A percentile compares a stretch with the other conserved stretches of the same genome.
Evolutionary conservation across 352 stramenopile species (phyloP).

Genomic region (Pythium diclinum): DNA sequence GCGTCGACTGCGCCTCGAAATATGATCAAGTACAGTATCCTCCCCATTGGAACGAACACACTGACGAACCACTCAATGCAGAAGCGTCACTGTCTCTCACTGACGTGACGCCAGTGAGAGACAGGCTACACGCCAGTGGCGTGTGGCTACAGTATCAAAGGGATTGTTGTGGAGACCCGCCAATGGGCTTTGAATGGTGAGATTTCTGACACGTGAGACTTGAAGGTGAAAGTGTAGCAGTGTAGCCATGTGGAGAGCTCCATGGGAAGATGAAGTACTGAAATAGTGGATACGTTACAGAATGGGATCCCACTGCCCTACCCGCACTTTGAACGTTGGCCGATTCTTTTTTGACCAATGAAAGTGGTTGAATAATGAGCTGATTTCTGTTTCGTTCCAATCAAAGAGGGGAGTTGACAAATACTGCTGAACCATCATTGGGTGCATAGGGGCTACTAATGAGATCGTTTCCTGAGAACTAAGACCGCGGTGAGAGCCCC

Average conservation of each 20-base stretch:
- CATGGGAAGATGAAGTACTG: not conserved
- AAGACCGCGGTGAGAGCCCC: not conserved
- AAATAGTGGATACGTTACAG: not conserved
- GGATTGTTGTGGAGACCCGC: too few species aligned
- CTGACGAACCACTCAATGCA: too few species aligned
- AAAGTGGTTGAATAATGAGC: not conserved
- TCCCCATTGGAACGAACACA: too few species aligned
- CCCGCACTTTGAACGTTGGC: not conserved
- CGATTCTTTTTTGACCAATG: not conserved
- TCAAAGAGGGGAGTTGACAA: not conserved
- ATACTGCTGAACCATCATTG: not conserved
- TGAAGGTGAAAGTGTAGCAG: not conserved
- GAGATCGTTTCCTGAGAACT: constrained; percentile 3
- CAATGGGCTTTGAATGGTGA: not conserved
- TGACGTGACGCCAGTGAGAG: too few species aligned
- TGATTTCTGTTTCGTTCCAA: not conserved
- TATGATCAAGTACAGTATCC: too few species aligned
- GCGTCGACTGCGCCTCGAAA: too few species aligned
- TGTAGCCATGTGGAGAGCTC: not conserved
- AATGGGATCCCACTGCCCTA: constrained; percentile 3
- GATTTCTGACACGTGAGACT: not conserved
- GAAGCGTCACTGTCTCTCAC: too few species aligned
- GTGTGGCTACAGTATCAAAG: too few species aligned
- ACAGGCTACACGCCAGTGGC: too few species aligned
- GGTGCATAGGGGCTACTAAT: constrained; percentile 4